Percentiles rank a stretch among this genome's conserved stretches.
Conservation (phyloP, 345 rosid genomes). For the Gossypioides kirkii region DNA sequence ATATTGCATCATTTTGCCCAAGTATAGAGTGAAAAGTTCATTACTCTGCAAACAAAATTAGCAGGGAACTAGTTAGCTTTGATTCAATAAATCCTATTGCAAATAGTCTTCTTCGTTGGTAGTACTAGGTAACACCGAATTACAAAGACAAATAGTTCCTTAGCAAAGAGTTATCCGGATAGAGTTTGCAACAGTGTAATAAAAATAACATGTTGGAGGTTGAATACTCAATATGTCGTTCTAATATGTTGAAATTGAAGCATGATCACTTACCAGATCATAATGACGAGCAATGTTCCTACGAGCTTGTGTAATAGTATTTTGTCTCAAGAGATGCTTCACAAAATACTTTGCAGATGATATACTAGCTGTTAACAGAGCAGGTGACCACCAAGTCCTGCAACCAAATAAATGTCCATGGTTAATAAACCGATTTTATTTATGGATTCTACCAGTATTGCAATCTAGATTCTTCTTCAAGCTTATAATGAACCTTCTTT, state of each 20-base stretch:
- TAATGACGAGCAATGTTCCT: constrained; percentile 26
- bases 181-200: neutral
- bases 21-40: constrained; percentile 59
- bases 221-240: neutral
- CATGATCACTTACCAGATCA: constrained; percentile 56
- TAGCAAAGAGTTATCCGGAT: neutral
- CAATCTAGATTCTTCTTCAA: neutral
- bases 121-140: neutral
- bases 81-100: neutral
- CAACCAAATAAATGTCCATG: neutral
- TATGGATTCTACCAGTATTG: neutral
- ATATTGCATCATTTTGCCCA: constrained; percentile 84
- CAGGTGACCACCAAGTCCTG: constrained; percentile 96
- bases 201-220: neutral
- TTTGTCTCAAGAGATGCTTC: constrained; percentile 65
- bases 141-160: neutral
- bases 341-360: constrained; percentile 28
- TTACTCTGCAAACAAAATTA: constrained; percentile 50
- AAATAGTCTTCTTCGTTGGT: neutral
- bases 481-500: constrained; percentile 46
- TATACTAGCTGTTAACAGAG: constrained; percentile 52
- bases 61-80: neutral
- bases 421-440: neutral
- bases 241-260: neutral
- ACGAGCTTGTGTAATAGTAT: constrained; percentile 88